phyloP scores from a whole-genome alignment of 257 asterid genomes.

The Solanum bulbocastanum region DNA sequence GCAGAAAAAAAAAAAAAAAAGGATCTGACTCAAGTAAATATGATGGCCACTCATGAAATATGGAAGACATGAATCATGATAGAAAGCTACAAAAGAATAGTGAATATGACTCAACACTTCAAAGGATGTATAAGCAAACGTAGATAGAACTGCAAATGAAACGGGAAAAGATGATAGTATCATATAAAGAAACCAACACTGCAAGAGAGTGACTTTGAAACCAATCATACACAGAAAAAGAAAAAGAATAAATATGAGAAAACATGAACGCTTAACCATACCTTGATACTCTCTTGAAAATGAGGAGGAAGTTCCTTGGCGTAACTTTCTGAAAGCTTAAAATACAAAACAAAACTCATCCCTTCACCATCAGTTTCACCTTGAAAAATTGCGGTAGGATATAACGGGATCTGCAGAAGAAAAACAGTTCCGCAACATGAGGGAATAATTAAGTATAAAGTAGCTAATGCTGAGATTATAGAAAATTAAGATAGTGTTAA shows the following conservation, averaged over 20 bases:
- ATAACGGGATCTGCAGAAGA: conserved; percentile 30
- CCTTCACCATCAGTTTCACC: conserved; percentile 49
- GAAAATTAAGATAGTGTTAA: neutral
- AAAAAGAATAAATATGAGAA: neutral
- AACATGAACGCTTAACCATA: conserved; percentile 7
- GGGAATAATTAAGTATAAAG: neutral
- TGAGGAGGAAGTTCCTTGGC: conserved; percentile 36
- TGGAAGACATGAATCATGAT: neutral
- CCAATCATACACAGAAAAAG: neutral
- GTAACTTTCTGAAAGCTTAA: conserved; percentile 33
- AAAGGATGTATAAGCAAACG: neutral
- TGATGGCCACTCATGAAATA: neutral
- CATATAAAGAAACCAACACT: neutral
- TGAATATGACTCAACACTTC: neutral
- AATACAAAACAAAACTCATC: conserved; percentile 37
- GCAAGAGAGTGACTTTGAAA: neutral
- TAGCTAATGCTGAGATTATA: neutral
- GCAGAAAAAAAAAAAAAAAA: neutral
- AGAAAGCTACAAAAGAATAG: neutral
- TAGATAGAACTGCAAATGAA: neutral
- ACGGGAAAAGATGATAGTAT: neutral
- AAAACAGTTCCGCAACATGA: neutral
- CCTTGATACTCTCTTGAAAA: conserved; percentile 41
- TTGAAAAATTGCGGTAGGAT: conserved; percentile 39
- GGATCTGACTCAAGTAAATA: neutral